phyloP scores from a whole-genome alignment of 441 rosid genomes.

The Euphorbia corollata region DNA sequence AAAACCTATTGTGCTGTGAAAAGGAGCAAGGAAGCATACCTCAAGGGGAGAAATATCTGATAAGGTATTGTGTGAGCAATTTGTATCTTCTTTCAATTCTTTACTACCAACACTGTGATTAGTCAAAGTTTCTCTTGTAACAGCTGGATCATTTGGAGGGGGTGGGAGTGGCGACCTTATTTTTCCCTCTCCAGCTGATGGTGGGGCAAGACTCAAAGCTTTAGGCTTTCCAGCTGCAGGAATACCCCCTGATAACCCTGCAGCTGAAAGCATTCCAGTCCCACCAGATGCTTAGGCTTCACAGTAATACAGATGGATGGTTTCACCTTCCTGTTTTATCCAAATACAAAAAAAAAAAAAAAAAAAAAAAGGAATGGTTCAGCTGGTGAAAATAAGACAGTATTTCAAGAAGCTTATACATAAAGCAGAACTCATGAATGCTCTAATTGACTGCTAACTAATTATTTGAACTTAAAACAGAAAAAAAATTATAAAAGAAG shows the following conservation, averaged over 20 bases:
- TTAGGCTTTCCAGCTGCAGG: constrained; percentile 56
- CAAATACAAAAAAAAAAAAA: neutral
- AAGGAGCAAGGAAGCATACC: constrained; percentile 31
- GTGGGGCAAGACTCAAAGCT: constrained; percentile 64
- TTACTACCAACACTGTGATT: constrained; percentile 23
- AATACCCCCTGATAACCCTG: constrained; percentile 51
- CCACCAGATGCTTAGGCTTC: constrained; percentile 70
- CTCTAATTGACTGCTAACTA: neutral
- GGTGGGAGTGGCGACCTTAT: constrained; percentile 79
- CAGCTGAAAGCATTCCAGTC: constrained; percentile 96
- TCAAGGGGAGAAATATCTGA: constrained; percentile 70
- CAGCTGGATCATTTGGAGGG: constrained; percentile 83
- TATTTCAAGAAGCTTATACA: neutral
- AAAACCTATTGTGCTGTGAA: neutral
- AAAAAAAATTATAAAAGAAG: neutral
- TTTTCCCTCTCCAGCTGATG: constrained; percentile 72
- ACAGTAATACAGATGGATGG: constrained; percentile 91
- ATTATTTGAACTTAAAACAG: neutral
- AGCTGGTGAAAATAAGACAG: constrained; percentile 6
- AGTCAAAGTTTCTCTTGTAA: constrained; percentile 41
- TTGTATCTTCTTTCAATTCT: constrained; percentile 30
- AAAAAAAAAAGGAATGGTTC: no score
- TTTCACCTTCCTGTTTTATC: constrained; percentile 82
- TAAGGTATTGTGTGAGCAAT: constrained; percentile 42
- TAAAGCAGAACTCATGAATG: neutral